Base-by-base conservation (phyloP, 768 basidiomycete species). In the Tulasnella sp. region DNA sequence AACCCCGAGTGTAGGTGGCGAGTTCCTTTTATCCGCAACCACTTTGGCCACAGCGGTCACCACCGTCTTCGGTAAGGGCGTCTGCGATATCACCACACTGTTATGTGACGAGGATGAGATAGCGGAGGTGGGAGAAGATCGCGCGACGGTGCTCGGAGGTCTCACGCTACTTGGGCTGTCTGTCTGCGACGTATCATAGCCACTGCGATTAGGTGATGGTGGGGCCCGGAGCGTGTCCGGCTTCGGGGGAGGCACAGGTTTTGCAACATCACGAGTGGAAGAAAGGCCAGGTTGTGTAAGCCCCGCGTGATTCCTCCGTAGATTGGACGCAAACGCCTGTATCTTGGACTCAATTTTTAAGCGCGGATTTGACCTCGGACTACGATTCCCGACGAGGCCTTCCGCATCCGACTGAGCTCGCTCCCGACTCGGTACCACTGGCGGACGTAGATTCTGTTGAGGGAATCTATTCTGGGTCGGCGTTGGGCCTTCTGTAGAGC, bases 341-440 rank as follows among this genome's bases (percentile, higher is more conserved):
- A 59, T 12, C 46, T 41, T 59, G 57, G 57, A 57, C n/a, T 57
- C 43, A 45, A 57, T 57, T n/a, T 38, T 44, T 3, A 42, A 27
- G 44, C 54, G 54, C 4, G 54, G 54, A 24, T 21, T 53, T 31
- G 2, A 53, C 52, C 31, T 53, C 52, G 2, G 52, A 38, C 34
- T 38, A 41, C 52, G 31, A 53, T 2, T 31, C 52, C 1, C 27
- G 21, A 19, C 52, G 12, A 2, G 19, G 19, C 45, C 25, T 21
- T 21, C 45, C n/a, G 45, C 45, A 19, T 48, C 45, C 19, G 45
- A 48, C n/a, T 48, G 45, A 48, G 45, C n/a, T 21, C 45, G 45
- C 10, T 48, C 45, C 10, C 45, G 45, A 48, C 45, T n/a, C n/a
- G 45, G n/a, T 5, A n/a, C 8, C 25, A 19, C n/a, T n/a, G 34